Evolutionary conservation across 2,329 filamentous ascomycete species (phyloP), one percentile per base, ranked within the genome.

Genomic region (Xylaria sp.): DNA sequence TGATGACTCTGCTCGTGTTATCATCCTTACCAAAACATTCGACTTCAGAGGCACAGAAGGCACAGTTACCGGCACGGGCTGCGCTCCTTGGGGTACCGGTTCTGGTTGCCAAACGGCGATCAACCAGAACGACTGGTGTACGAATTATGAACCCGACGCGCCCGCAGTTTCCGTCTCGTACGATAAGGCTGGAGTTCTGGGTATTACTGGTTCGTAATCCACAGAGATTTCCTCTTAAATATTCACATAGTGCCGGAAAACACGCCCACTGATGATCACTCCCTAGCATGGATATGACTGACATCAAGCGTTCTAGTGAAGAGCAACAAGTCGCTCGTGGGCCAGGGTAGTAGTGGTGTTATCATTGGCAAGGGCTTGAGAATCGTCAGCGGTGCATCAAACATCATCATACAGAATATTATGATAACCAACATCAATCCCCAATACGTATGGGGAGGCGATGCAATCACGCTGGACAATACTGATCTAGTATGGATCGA

Each of bases 391-490:
- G 82, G 81, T 72, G 77, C 87, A 46, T 87, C 89, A 77, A 85
- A 84, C 75, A 79, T 91, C 76, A 90, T 90, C 75, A 85, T 90
- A 77, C 88, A 88, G 82, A 89, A 87, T 78, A 79, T 88, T 64
- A 82, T 85, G 62, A 83, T 88, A 75, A 87, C 85, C 61, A 80
- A 86, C 62, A 79, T 89, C 58, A 89, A 89, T 81, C 83, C 86
- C 18, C 75, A 86, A 76, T 86, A 88, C 74, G 86, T 89, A 73
- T 89, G 87, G 87, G 87, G 87, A 64, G 87, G 86, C 62, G 87
- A 89, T 75, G 87, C 84, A 48, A 86, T 89, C 75, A 86, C 85
- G 49, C 77, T 89, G 7, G 80, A 86, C 65, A 79, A 82, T 52
- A 76, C 81, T 15, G 83, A 85, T 70, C 70, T 82, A 41, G 67